Evolutionary conservation across 129 eudicot genomes (phyloP).

Genomic region (Dittrichia graveolens): DNA sequence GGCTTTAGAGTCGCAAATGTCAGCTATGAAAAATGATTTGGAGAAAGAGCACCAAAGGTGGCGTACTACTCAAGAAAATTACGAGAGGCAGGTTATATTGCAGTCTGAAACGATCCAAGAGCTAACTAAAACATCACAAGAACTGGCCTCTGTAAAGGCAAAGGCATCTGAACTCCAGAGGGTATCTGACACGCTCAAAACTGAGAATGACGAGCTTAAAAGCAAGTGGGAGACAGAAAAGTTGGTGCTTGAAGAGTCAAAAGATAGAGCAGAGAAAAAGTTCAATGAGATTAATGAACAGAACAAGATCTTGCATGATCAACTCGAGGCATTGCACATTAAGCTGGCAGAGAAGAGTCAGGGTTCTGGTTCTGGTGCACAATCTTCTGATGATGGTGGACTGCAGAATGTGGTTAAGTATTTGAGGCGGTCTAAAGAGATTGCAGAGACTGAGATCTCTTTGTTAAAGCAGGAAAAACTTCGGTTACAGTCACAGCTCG

Average conservation of each 20-base stretch:
- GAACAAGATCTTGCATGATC: constrained; percentile 73
- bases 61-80: constrained; percentile 80
- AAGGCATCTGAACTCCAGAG: constrained; percentile 70
- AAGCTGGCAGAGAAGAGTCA: constrained; percentile 68
- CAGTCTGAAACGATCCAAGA: constrained; percentile 96
- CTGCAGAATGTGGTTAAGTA: constrained; percentile 81
- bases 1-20: constrained; percentile 58
- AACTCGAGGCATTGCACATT: constrained; percentile 87
- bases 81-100: constrained; percentile 91
- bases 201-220: constrained; percentile 73
- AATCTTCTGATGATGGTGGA: constrained; percentile 59
- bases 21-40: constrained; percentile 64
- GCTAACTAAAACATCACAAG: constrained; percentile 86
- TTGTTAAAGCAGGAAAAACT: constrained; percentile 84
- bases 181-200: constrained; percentile 49
- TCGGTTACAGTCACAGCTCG: constrained; percentile 91
- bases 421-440: constrained; percentile 91
- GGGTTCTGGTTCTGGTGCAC: constrained; percentile 37
- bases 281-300: constrained; percentile 73
- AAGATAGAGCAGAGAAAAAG: constrained; percentile 65
- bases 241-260: constrained; percentile 51
- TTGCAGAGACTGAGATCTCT: constrained; percentile 93
- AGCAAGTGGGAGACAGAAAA: constrained; percentile 78
- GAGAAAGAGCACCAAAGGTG: constrained; percentile 77
- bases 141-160: constrained; percentile 56